Conservation (phyloP, 768 basidiomycete species). For the Neoboletus brunneissimus region DNA sequence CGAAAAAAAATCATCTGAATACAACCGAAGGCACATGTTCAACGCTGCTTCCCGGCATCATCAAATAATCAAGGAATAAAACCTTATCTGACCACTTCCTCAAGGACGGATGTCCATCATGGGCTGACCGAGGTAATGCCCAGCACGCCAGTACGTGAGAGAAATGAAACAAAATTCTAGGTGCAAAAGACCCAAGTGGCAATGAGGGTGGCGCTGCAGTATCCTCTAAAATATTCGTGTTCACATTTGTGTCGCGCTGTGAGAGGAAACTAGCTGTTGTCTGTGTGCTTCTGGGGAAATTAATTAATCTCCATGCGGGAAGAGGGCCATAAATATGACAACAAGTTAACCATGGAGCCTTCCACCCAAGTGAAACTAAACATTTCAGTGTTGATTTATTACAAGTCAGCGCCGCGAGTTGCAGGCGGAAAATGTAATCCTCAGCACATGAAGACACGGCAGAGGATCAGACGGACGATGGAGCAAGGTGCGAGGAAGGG, state of each 20-base stretch:
- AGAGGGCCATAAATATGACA: background rate
- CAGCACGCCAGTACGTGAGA: slow-evolving; percentile 21
- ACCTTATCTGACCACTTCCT: slow-evolving; percentile 19
- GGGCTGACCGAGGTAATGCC: slow-evolving; percentile 11
- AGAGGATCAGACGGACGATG: slow-evolving; percentile 4
- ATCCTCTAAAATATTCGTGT: slow-evolving; percentile 3
- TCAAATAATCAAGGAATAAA: slow-evolving; percentile 18
- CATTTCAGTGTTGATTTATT: slow-evolving; percentile 5
- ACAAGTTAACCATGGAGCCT: background rate
- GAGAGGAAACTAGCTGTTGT: slow-evolving; percentile 4
- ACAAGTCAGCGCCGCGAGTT: slow-evolving; percentile 1
- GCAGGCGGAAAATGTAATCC: slow-evolving; percentile 2
- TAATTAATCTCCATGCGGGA: background rate
- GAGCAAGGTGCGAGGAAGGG: background rate
- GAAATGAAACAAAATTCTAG: slow-evolving; percentile 9
- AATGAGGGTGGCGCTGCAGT: background rate
- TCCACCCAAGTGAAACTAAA: background rate
- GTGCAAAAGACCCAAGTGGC: background rate
- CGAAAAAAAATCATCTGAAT: slow-evolving; percentile 8
- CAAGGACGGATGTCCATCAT: slow-evolving; percentile 12
- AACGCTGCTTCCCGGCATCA: slow-evolving; percentile 14
- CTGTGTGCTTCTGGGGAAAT: background rate
- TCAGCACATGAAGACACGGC: slow-evolving; percentile 6
- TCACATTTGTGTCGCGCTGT: slow-evolving; percentile 9
- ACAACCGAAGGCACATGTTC: slow-evolving; percentile 14